Percentiles rank a stretch among this genome's conserved stretches.
These are phyloP conservation scores for Panellus pusillus DNA, from an alignment of 768 basidiomycete species.

Conservation along the genomic window DNA sequence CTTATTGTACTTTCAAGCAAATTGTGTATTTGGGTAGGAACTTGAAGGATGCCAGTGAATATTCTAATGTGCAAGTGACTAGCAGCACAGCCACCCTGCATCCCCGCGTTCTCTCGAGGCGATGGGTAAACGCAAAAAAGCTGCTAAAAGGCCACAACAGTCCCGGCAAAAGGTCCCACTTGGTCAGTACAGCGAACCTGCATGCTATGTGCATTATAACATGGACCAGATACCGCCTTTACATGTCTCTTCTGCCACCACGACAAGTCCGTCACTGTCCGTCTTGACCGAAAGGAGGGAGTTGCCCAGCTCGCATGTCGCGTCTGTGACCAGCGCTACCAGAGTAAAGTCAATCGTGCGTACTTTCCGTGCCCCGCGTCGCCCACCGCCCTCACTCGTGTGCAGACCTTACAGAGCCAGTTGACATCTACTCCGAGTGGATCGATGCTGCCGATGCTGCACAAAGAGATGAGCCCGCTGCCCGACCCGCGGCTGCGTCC, in stretches of 20 bases:
- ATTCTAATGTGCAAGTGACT: too few species aligned
- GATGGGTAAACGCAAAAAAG: slow-evolving; percentile 93
- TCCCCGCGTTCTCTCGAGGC: too few species aligned
- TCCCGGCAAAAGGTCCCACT: slow-evolving; percentile 69
- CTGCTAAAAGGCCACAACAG: slow-evolving; percentile 75
- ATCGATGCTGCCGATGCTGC: slow-evolving; percentile 87
- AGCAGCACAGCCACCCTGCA: too few species aligned
- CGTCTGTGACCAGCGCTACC: slow-evolving; percentile 84
- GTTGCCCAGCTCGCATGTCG: slow-evolving; percentile 78
- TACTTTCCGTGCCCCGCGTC: slow-evolving; percentile 7
- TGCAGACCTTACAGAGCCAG: slow-evolving; percentile 80
- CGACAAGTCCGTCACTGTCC: slow-evolving; percentile 83
- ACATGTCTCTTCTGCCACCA: slow-evolving; percentile 90
- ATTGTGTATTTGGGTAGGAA: too few species aligned
- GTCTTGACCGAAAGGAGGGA: slow-evolving; percentile 84
- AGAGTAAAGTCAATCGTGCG: slow-evolving; percentile 85
- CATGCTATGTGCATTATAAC: not conserved
- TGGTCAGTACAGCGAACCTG: slow-evolving; percentile 44
- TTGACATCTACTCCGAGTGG: slow-evolving; percentile 92
- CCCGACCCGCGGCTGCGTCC: slow-evolving; percentile 59
- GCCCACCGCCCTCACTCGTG: slow-evolving; percentile 6
- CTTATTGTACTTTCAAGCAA: too few species aligned
- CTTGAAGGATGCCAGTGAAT: too few species aligned
- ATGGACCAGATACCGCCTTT: slow-evolving; percentile 68
- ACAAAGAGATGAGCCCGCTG: slow-evolving; percentile 57